Evolutionary conservation across 306 rosid genomes (phyloP).

Genomic region (Rosa rugosa): DNA sequence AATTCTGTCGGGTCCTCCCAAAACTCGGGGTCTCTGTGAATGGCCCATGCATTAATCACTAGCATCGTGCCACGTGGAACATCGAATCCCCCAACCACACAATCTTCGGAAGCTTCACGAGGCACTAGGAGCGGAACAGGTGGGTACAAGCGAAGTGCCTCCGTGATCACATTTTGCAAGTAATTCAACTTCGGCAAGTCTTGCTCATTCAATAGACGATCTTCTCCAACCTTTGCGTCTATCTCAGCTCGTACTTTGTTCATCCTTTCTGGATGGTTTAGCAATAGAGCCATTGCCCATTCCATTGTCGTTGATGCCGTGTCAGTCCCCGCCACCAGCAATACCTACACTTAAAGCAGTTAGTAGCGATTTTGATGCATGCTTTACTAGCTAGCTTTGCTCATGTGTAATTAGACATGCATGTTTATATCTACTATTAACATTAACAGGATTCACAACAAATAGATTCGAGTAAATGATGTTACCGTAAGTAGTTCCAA

Average conservation of each 20-base stretch:
- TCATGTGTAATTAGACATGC: not conserved
- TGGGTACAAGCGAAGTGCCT: slow-evolving; percentile 31
- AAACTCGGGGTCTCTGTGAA: slow-evolving; percentile 22
- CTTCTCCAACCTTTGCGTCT: slow-evolving; percentile 19
- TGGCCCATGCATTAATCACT: slow-evolving; percentile 26
- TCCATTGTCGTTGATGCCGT: slow-evolving; percentile 42
- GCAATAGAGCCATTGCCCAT: slow-evolving; percentile 50
- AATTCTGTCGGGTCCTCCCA: slow-evolving; percentile 24
- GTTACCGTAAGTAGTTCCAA: not conserved
- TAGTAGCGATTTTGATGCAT: not conserved
- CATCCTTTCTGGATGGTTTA: slow-evolving; percentile 44
- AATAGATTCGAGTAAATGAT: not conserved
- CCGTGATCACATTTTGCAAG: slow-evolving; percentile 27
- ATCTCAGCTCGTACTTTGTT: slow-evolving; percentile 26
- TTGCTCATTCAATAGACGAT: slow-evolving; percentile 21
- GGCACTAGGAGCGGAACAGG: slow-evolving; percentile 32
- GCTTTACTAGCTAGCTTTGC: not conserved
- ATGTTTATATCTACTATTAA: not conserved
- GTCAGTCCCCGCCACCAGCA: slow-evolving; percentile 40
- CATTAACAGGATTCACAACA: not conserved
- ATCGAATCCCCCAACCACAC: slow-evolving; percentile 20
- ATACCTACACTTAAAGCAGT: slow-evolving; percentile 7
- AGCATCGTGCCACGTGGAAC: slow-evolving; percentile 23
- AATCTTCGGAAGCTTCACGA: slow-evolving; percentile 23
- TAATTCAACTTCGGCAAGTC: slow-evolving; percentile 33